Evolutionary conservation across 257 asterid genomes (phyloP), one percentile per base, ranked within the genome.

Genomic region (Salvia miltiorrhiza): DNA sequence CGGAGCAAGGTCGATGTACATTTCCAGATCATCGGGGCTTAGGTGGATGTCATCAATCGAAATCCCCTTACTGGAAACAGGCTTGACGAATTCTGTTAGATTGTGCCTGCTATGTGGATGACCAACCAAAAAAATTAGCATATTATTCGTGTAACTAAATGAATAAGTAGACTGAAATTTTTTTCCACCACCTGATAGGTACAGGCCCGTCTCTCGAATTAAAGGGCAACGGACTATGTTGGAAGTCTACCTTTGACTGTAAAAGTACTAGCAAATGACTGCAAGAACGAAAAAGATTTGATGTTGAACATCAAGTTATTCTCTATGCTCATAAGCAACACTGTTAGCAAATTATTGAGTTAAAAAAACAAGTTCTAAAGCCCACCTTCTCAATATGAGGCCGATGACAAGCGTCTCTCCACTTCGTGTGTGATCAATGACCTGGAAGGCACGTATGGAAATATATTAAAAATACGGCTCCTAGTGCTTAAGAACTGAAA

Each of bases 351-450:
- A 48, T 41, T 20, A 55, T 50, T 10, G 26, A 68, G 68, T 55
- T 19, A 41, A 49, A 64, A 37, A 63, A 70, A 20, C 37, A 44
- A 28, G 30, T 14, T n/a, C 37, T 19, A 73, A 69, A 73, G 19
- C 73, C 21, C 35, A 94, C 99, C 99, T 94, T 83, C 99, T 88
- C 61, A 91, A 77, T 56, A 91, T 82, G 67, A 94, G 89, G 61
- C 99, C 99, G 77, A 94, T 87, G 35, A 94, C 97, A 69, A 94
- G 97, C 9, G 97, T 85, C 77, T 91, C 97, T 65, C 97, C 99
- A 49, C 77, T 86, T 82, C 97, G 78, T 23, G 92, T 47, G 70
- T 89, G 97, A 84, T 91, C 99, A 67, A 94, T 83, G 76, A 94
- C 99, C 99, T 94, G 73, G 55, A 77, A 48, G 35, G 45, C 44